A percentile compares a stretch with the other conserved stretches of the same genome.
These are phyloP conservation scores for Phanerochaete sordida DNA, from an alignment of 768 basidiomycete genomes.

Conservation along the genomic window DNA sequence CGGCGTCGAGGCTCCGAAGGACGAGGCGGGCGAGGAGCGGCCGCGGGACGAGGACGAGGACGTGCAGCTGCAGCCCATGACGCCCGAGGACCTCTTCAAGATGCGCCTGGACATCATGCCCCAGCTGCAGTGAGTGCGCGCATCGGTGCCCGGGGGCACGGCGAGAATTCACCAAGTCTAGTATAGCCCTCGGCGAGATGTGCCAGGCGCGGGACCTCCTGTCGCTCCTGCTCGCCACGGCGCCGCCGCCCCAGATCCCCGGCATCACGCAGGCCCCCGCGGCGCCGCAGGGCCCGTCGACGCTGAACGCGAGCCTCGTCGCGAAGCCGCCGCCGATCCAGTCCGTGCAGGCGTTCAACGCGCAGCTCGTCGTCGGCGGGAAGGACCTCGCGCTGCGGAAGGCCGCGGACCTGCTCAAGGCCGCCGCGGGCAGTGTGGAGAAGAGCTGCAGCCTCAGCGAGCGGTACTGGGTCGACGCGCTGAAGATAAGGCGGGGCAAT, in stretches of 20 bases:
- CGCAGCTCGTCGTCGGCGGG: constrained; percentile 53
- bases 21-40: constrained; percentile 20
- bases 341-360: constrained; percentile 28
- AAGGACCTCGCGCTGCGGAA: constrained; percentile 80
- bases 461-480: constrained; percentile 79
- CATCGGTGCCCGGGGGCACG: neutral
- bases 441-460: constrained; percentile 57
- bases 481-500: constrained; percentile 71
- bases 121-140: constrained; percentile 62
- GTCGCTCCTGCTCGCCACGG: constrained; percentile 47
- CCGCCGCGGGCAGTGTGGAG: constrained; percentile 68
- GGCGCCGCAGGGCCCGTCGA: constrained; percentile 16
- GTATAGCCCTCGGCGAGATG: constrained; percentile 79
- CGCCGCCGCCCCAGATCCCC: constrained; percentile 29
- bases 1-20: constrained; percentile 14
- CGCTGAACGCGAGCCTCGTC: constrained; percentile 60
- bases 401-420: constrained; percentile 67
- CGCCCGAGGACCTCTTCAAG: constrained; percentile 65
- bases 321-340: constrained; percentile 60
- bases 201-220: constrained; percentile 71
- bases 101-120: constrained; percentile 72
- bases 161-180: constrained; percentile 27
- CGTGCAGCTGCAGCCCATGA: constrained; percentile 45
- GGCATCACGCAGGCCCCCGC: constrained; percentile 13
- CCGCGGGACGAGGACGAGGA: constrained; percentile 29